Base-by-base conservation (phyloP, 768 basidiomycete species). In the Nidularia pulvinata region DNA sequence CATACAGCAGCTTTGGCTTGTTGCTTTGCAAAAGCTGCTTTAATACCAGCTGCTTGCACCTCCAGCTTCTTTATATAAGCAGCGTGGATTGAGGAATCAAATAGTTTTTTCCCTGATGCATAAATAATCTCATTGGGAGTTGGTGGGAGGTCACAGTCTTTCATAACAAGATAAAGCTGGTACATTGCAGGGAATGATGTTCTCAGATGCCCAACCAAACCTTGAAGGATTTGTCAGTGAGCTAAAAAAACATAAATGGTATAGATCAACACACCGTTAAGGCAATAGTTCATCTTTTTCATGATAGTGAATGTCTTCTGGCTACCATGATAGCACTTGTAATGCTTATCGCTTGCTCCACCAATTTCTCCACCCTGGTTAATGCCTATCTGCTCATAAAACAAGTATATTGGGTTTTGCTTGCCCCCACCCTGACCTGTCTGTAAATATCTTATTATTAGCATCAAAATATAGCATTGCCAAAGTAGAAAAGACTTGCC, bases 311-410 rank as follows among this genome's bases (percentile, higher is more conserved):
- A 43, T 16, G n/a, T 43, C 22, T 51, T 37, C 6, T 37, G 6
- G 33, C 43, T 51, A 9, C 50, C 36, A 5, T 51, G 50, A 25
- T 51, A 51, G 50, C 50, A 51, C 36, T 51, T 37, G 50, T 51
- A 51, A 43, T 51, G 39, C 34, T 51, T 37, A 51, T 51, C 50
- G 14, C 50, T 37, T 25, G 1, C 36, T 43, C 36, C 11, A 10
- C 39, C 48, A 10, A 4, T 16, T 33, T 51, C 36, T 5, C 50
- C 39, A 1, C 43, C n/a, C 36, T 51, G 7, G n/a, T 42, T 42
- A 19, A 39, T n/a, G 7, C 7, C 13, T 11, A 51, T 36, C 36
- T 51, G 16, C 19, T 51, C 4, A 36, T 51, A 51, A 43, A 51
- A 51, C 5, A 43, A 19, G n/a, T 51, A 51, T 5, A 51, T 51